phyloP scores from a whole-genome alignment of 1,139 yeast species.

The Geotrichum fermentans region DNA sequence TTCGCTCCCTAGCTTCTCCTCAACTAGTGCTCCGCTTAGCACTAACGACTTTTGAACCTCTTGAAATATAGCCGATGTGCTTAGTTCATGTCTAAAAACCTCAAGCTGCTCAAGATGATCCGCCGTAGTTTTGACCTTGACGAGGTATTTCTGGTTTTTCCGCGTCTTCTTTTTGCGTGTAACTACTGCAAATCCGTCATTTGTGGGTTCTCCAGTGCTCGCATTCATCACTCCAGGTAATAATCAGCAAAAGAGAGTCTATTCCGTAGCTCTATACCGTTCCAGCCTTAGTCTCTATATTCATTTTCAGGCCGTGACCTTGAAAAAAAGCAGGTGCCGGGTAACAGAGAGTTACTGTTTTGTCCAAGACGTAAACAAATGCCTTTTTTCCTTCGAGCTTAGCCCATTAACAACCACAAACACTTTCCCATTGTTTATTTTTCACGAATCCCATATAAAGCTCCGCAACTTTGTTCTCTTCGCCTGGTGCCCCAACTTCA shows the following conservation, averaged over 20 bases:
- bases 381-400: too few relatives aligned
- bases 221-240: too few relatives aligned
- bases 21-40: background rate
- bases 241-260: background rate
- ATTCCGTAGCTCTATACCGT: background rate
- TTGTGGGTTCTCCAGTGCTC: background rate
- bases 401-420: too few relatives aligned
- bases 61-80: background rate
- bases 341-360: too few relatives aligned
- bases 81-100: constrained; percentile 20
- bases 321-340: too few relatives aligned
- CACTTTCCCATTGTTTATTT: too few relatives aligned
- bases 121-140: constrained; percentile 25
- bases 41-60: background rate
- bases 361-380: too few relatives aligned
- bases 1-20: constrained; percentile 10
- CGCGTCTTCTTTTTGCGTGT: background rate
- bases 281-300: background rate
- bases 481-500: too few relatives aligned
- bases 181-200: constrained; percentile 6
- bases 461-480: too few relatives aligned
- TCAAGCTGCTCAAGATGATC: constrained; percentile 24
- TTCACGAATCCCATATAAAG: too few relatives aligned
- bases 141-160: constrained; percentile 11
- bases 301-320: too few relatives aligned